phyloP scores from a whole-genome alignment of 1,284 basidiomycete species.

The Schizophyllum commune region DNA sequence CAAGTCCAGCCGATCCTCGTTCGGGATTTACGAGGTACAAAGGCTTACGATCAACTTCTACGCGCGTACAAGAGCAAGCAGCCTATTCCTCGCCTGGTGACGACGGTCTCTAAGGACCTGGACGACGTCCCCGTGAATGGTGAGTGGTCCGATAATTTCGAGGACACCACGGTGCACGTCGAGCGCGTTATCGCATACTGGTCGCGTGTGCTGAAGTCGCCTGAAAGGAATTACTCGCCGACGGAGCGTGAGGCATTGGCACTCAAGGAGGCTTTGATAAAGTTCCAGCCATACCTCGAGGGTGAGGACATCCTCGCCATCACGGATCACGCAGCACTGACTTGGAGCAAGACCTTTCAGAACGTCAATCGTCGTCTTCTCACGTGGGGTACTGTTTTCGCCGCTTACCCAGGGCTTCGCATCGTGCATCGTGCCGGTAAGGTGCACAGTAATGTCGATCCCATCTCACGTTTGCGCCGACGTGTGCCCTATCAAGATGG shows the following conservation, averaged over 20 bases:
- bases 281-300: conserved; percentile 27
- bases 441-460: conserved; percentile 30
- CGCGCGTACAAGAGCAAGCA: conserved; percentile 4
- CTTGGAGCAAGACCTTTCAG: conserved; percentile 25
- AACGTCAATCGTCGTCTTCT: conserved; percentile 24
- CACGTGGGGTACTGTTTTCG: conserved; percentile 23
- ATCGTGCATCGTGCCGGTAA: conserved; percentile 28
- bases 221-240: conserved; percentile 26
- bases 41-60: conserved; percentile 16
- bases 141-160: conserved; percentile 20
- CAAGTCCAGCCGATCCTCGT: conserved; percentile 30
- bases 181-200: conserved; percentile 29
- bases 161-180: conserved; percentile 23
- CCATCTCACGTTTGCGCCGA: conserved; percentile 22
- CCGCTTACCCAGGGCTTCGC: conserved; percentile 21
- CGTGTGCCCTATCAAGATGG: conserved; percentile 11
- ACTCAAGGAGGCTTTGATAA: conserved; percentile 24
- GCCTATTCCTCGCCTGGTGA: conserved; percentile 4
- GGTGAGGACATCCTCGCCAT: conserved; percentile 21
- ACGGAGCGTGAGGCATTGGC: conserved; percentile 30
- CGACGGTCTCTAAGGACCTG: conserved; percentile 5
- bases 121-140: conserved; percentile 9
- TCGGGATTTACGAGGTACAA: conserved; percentile 26
- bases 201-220: conserved; percentile 22
- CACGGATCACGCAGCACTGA: conserved; percentile 27